These are phyloP conservation scores for Papilionanthe hybrid DNA, from an alignment of 116 monocot species.

Conservation along the genomic window DNA sequence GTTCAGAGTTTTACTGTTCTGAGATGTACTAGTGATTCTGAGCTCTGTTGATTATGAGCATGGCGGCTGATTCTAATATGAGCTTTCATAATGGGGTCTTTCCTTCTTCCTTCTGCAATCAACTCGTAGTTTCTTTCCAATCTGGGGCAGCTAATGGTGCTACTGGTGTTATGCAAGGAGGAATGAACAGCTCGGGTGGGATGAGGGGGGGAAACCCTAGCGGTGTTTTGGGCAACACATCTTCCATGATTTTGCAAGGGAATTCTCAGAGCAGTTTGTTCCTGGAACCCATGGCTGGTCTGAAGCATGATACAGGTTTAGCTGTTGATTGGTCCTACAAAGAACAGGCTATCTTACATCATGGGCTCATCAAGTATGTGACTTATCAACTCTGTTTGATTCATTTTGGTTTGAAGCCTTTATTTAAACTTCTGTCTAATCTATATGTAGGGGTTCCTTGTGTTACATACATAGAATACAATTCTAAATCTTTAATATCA, in stretches of 20 bases:
- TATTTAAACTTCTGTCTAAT: not conserved
- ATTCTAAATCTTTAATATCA: too few species aligned
- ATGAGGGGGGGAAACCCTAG: conserved; percentile 9
- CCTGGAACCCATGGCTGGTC: conserved; percentile 13
- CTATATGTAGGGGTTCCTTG: not conserved
- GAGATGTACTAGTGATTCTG: not conserved
- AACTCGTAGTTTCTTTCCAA: conserved; percentile 30
- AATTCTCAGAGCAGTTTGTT: conserved; percentile 12
- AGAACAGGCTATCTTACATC: conserved; percentile 33
- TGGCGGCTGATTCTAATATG: conserved; percentile 21
- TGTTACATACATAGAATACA: not conserved
- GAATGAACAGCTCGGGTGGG: not conserved
- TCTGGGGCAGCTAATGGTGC: conserved; percentile 8
- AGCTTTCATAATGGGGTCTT: conserved; percentile 13
- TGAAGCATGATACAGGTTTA: conserved; percentile 27
- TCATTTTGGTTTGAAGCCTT: not conserved
- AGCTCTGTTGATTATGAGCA: conserved; percentile 6
- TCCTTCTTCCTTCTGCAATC: conserved; percentile 22
- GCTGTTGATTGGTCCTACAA: conserved; percentile 41
- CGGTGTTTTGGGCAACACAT: conserved; percentile 13
- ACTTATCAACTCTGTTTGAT: not conserved
- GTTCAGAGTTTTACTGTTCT: not conserved
- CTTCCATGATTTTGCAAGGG: conserved; percentile 1
- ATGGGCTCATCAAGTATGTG: conserved; percentile 37
- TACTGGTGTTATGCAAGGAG: conserved; percentile 1